A percentile compares a stretch with the other conserved stretches of the same genome.
Conservation (phyloP, 2,329 filamentous ascomycete species). For the Aspergillus unguis region DNA sequence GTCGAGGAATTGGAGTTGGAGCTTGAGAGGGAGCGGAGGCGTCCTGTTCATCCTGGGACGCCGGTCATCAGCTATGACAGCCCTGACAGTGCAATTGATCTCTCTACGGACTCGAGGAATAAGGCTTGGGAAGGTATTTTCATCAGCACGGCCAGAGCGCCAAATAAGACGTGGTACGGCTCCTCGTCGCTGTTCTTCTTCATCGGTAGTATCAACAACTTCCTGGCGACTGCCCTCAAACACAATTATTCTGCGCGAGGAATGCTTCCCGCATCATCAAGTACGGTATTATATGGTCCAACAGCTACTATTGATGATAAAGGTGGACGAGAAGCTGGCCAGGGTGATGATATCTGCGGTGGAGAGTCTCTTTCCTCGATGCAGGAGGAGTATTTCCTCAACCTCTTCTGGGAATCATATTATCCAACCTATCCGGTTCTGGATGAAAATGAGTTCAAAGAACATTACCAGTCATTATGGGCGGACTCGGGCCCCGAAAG, state of each 20-base stretch:
- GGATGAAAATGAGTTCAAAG: constrained; percentile 45
- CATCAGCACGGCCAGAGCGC: constrained; percentile 33
- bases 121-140: constrained; percentile 41
- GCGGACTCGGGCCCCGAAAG: constrained; percentile 24
- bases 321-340: neutral
- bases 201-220: constrained; percentile 41
- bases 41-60: neutral
- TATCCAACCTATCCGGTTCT: constrained; percentile 45
- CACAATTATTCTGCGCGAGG: neutral
- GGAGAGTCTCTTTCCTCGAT: constrained; percentile 4
- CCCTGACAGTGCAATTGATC: constrained; percentile 5
- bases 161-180: constrained; percentile 40
- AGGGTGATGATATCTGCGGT: neutral
- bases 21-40: constrained; percentile 23
- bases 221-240: constrained; percentile 25
- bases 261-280: constrained; percentile 1
- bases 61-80: neutral
- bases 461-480: constrained; percentile 46
- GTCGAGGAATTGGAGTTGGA: constrained; percentile 34
- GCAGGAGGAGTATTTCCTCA: constrained; percentile 49
- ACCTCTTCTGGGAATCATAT: constrained; percentile 49
- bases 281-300: neutral
- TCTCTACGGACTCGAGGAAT: constrained; percentile 15
- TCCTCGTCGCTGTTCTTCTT: constrained; percentile 48
- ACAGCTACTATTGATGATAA: neutral